These are phyloP conservation scores for Russula sp. DNA, from an alignment of 768 basidiomycete species.

Conservation along the genomic window DNA sequence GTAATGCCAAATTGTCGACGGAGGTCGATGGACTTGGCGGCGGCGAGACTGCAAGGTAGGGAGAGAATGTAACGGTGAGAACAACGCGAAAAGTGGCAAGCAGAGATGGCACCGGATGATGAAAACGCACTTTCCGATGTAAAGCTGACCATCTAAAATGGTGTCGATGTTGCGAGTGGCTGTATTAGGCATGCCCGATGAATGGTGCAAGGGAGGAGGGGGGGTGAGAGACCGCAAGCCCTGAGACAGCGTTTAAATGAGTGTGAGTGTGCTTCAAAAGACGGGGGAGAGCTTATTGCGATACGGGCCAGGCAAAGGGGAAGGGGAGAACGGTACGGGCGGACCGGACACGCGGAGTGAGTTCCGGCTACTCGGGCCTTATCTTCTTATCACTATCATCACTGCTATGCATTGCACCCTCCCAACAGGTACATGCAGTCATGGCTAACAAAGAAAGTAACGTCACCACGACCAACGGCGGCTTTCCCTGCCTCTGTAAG, in stretches of 20 bases:
- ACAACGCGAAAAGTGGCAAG: neutral
- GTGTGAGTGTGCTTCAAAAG: neutral
- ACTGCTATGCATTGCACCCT: too few species aligned
- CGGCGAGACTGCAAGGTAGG: constrained; percentile 12
- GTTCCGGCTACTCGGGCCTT: neutral
- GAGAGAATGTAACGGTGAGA: neutral
- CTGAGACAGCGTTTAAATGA: neutral
- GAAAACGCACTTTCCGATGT: constrained; percentile 21
- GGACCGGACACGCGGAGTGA: too few species aligned
- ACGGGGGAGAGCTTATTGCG: constrained; percentile 1
- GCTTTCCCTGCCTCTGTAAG: neutral
- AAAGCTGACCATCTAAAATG: constrained; percentile 19
- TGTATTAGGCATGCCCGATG: constrained; percentile 11
- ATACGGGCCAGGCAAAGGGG: neutral
- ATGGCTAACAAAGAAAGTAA: neutral
- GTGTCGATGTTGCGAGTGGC: constrained; percentile 16
- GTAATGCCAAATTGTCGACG: constrained; percentile 61
- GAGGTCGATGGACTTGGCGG: constrained; percentile 14
- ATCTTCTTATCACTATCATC: neutral
- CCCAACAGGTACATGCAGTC: neutral
- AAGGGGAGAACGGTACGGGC: too few species aligned
- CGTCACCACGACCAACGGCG: neutral
- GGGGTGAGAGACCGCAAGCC: neutral
- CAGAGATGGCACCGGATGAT: neutral
- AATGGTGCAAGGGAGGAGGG: neutral